Evolutionary conservation across 805 yeast genomes (phyloP), one percentile per base, ranked within the genome.

Genomic region (Hanseniaspora meyeri): DNA sequence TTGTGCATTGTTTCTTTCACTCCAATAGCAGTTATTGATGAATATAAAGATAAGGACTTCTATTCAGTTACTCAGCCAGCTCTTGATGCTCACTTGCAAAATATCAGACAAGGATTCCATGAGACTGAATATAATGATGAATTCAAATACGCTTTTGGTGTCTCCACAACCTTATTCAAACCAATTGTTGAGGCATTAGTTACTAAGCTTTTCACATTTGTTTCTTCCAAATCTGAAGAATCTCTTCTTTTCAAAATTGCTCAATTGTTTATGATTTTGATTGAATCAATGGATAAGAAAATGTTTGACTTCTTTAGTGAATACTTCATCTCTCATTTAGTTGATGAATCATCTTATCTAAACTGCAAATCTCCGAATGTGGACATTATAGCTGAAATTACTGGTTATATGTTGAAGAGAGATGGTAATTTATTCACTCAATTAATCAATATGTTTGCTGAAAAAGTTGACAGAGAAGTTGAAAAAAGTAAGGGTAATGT

Each of bases 401-500:
- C 87, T 51, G 91, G 90, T 9, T 77, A 84, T 0, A 68, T 91
- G 47, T 80, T 85, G 2, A 80, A 82, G 59, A 77, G 87, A 45
- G 80, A 82, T 49, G 60, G 60, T 10, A 29, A 59, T 0, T 60
- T 70, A 12, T 68, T 71, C 54, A 51, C 60, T 1, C 29, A 43
- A 14, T 20, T 56, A n/a, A 47, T 56, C 24, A 38, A 38, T 14
- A 59, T 57, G 10, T 54, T 72, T 29, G 60, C 65, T n/a, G 59
- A 72, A 5, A 76, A 76, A 53, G 81, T 90, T 29, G 71, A 74
- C 39, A 79, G 76, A 37, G 95, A 91, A 64, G 74, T 91, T 20
- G 71, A 71, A 11, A 87, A 82, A 60, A 85, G 90, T 60, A 97
- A 97, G 0, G 97, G 97, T 3, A 69, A 77, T 0, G 72, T 82